phyloP scores from a whole-genome alignment of 2,329 filamentous ascomycete genomes.

The Trichoderma cornu-damae region DNA sequence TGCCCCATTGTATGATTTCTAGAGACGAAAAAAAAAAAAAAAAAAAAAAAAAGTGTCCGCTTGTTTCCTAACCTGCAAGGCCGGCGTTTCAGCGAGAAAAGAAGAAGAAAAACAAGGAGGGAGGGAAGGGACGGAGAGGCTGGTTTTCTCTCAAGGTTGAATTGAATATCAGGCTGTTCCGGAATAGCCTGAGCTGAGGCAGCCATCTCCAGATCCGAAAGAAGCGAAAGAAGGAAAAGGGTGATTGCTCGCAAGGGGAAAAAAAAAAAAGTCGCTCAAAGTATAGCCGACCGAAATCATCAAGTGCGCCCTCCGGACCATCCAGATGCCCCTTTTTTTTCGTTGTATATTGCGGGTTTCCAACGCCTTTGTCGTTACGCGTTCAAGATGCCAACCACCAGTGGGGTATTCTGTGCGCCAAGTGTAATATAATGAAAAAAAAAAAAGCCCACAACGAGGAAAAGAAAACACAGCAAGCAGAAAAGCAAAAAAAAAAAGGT shows the following conservation, averaged over 20 bases:
- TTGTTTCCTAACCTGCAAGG: conserved; percentile 5
- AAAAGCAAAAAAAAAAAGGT: background rate
- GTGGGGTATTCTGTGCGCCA: conserved; percentile 32
- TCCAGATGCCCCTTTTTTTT: conserved; percentile 15
- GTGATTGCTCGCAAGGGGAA: conserved; percentile 9
- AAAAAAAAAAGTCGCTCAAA: conserved; percentile 15
- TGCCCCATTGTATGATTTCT: conserved; percentile 16
- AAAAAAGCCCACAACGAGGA: background rate
- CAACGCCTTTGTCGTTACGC: conserved; percentile 18
- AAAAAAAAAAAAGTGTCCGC: conserved; percentile 6
- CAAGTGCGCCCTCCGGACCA: conserved; percentile 8
- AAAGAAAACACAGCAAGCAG: background rate
- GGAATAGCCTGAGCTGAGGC: conserved; percentile 9
- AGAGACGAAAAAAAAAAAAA: conserved; percentile 5
- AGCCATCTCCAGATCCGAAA: conserved; percentile 6
- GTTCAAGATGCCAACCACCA: conserved; percentile 19
- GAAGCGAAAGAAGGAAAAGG: conserved; percentile 18
- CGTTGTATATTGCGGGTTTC: conserved; percentile 15
- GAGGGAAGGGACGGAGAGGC: conserved; percentile 21
- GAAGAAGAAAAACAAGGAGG: conserved; percentile 19
- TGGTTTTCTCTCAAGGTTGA: background rate
- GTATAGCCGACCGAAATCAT: conserved; percentile 11
- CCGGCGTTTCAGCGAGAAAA: conserved; percentile 18
- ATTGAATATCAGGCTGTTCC: conserved; percentile 15
- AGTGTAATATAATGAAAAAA: conserved; percentile 14